Evolutionary conservation across 2,329 filamentous ascomycete genomes (phyloP), one percentile per base, ranked within the genome.

Genomic region (Dactylellina leptospora): DNA sequence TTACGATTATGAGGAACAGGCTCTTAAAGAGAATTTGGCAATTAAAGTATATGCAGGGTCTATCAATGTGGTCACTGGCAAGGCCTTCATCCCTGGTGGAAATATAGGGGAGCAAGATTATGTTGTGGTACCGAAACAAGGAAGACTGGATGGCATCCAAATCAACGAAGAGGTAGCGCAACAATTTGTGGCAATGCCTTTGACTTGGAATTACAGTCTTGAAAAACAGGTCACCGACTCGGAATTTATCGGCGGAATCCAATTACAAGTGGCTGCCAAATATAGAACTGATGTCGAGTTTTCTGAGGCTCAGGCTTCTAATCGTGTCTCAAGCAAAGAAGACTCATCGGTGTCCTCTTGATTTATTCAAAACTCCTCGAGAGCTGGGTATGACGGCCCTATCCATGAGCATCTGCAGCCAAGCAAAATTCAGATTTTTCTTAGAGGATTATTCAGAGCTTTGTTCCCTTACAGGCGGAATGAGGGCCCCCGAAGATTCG

Each of bases 161-260:
- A 45, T 58, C 11, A 20, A 23, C 13, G n/a, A 28, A 18, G 36
- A 36, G 1, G 23, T 25, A 33, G 38, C 23, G 11, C 33, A 58
- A n/a, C 4, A 44, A 36, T 58, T 58, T 30, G 38, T 58, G 18
- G 53, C 33, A 5, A 58, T 58, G 53, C 53, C 53, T 23, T 20
- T 58, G 2, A 18, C 20, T 18, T 58, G 53, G 53, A 27, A 30
- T 18, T 58, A 58, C 18, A 44, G 11, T 18, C 2, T 58, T 25
- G 53, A 58, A 20, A 42, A 58, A 20, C 33, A 58, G 23, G 22
- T 44, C 28, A 44, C 36, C 4, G 53, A 22, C 2, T 11, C 3
- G 3, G 53, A 58, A 20, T 44, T n/a, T 18, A 44, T 58, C 16
- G 53, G 53, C 18, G 53, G 53, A 6, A 25, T 58, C n/a, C 53